Evolutionary conservation across 139 green algal species (phyloP), one percentile per base, ranked within the genome.

Genomic region (Volvox africanus): DNA sequence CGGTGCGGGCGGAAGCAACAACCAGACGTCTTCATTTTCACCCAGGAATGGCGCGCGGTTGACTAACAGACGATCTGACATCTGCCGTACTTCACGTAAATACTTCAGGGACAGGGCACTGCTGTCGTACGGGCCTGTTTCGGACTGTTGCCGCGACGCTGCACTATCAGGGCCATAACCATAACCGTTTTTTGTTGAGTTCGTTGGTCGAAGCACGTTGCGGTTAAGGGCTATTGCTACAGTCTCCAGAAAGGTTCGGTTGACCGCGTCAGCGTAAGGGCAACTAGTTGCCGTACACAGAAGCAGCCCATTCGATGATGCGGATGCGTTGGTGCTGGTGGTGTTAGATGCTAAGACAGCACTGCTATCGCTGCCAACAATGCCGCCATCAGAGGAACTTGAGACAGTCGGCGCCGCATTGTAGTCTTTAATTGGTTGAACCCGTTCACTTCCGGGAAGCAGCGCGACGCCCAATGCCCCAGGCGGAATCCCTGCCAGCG

Each of bases 11-110:
- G 67, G 67, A 32, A 28, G 20, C 3, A 80, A 5, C 67, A 80
- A 22, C 83, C 83, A 89, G 26, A n/a, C 35, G 5, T 55, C 13
- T 0, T 26, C 67, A 17, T 26, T 69, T 44, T 80, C 83, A 0
- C 83, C 83, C 83, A 89, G 0, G 0, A 89, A 50, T 2, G 83
- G 83, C 2, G 83, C 83, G 2, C 67, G 35, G 83, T 84, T 84
- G 18, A 84, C 78, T 18, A 67, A 21, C 78, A 84, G 77, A 19
- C 1, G 5, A 22, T n/a, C n/a, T 28, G 67, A 2, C 73, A 80
- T n/a, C 24, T 18, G 73, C n/a, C 2, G 24, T 32, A 44, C 28
- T 32, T 36, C 73, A 22, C 35, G 26, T 18, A 33, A 32, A 32
- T 36, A 80, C 11, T 6, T 26, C 67, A 75, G 44, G 44, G 44